Evolutionary conservation across 2,329 filamentous ascomycete genomes (phyloP).

Genomic region (Pseudonectria foliicola): DNA sequence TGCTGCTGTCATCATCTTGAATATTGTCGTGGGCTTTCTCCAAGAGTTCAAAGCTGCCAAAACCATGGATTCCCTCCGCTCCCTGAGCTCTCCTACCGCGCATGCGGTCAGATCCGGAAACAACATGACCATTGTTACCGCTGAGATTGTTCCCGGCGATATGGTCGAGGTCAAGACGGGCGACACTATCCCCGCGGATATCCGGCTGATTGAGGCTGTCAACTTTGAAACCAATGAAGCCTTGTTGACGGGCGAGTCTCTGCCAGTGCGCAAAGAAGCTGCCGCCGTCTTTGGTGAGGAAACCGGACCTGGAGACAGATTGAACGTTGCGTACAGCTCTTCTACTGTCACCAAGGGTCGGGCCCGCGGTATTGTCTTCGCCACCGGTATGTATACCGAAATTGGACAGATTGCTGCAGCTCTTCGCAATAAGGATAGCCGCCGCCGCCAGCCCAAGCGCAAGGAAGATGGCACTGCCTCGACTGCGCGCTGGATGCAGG

Average conservation of each 20-base stretch:
- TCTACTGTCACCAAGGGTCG: conserved; percentile 56
- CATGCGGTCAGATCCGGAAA: conserved; percentile 36
- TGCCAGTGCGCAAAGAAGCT: conserved; percentile 50
- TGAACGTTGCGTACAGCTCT: conserved; percentile 57
- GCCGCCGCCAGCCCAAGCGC: conserved; percentile 32
- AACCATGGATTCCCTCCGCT: conserved; percentile 41
- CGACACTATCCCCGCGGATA: conserved; percentile 55
- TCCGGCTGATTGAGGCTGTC: conserved; percentile 50
- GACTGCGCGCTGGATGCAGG: conserved; percentile 25
- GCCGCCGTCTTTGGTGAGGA: conserved; percentile 34
- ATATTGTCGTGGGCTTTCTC: conserved; percentile 46
- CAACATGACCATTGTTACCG: conserved; percentile 30
- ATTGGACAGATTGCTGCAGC: conserved; percentile 53
- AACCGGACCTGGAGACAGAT: conserved; percentile 47
- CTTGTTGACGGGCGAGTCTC: conserved; percentile 56
- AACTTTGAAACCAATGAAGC: conserved; percentile 64
- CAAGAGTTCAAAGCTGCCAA: conserved; percentile 42
- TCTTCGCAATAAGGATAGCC: conserved; percentile 32
- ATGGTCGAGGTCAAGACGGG: conserved; percentile 48
- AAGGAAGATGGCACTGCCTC: conserved; percentile 34
- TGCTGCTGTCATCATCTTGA: conserved; percentile 48
- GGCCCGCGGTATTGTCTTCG: conserved; percentile 52
- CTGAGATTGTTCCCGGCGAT: conserved; percentile 50
- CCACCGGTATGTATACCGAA: conserved; percentile 55
- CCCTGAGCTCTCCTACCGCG: conserved; percentile 37